Percentiles rank a stretch among this genome's conserved stretches.
Conservation (phyloP, 2,329 filamentous ascomycete species). For the Claviceps pusilla region DNA sequence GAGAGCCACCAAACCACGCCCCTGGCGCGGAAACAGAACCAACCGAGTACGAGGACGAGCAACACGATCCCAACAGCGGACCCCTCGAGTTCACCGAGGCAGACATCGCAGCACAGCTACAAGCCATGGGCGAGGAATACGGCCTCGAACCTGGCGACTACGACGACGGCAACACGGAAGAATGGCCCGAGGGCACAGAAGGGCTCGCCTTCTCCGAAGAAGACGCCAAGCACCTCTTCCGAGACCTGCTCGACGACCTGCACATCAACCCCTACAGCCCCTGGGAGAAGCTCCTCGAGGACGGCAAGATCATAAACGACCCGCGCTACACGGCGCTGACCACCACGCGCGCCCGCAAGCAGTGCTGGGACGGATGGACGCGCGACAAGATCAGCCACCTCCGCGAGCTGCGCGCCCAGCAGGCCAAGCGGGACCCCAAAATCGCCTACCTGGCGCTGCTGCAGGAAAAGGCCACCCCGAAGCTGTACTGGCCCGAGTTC, state of each 20-base stretch:
- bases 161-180: conserved; percentile 45
- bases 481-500: conserved; percentile 96
- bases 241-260: conserved; percentile 71
- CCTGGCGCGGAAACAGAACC: conserved; percentile 14
- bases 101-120: conserved; percentile 84
- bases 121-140: conserved; percentile 77
- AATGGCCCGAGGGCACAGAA: conserved; percentile 57
- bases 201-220: conserved; percentile 56
- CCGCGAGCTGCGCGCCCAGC: conserved; percentile 55
- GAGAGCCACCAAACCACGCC: conserved; percentile 23
- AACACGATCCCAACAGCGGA: conserved; percentile 18
- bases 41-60: conserved; percentile 8
- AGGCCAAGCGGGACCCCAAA: conserved; percentile 68
- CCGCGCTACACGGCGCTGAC: conserved; percentile 68
- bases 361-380: conserved; percentile 75
- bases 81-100: conserved; percentile 79
- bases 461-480: conserved; percentile 67
- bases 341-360: conserved; percentile 67
- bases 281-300: conserved; percentile 81
- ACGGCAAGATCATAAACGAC: conserved; percentile 70
- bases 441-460: conserved; percentile 74
- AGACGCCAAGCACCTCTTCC: conserved; percentile 66
- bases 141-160: conserved; percentile 65
- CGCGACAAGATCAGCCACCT: conserved; percentile 58
- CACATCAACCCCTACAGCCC: conserved; percentile 73